Evolutionary conservation across 2,329 filamentous ascomycete species (phyloP).

Genomic region (Botrytis fragariae): DNA sequence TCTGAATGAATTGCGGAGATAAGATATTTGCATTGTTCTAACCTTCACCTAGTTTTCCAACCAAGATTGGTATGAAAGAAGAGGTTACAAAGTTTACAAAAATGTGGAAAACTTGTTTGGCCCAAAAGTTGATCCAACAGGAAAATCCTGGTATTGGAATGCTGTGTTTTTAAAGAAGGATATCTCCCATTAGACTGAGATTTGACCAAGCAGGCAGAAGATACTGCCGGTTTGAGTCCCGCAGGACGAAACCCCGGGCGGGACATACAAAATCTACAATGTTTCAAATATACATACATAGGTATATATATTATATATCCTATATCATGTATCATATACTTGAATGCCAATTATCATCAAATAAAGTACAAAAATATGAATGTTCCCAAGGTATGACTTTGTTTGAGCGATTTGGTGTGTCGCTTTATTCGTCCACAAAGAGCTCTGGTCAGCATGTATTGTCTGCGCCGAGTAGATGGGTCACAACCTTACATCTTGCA

Average conservation of each 20-base stretch:
- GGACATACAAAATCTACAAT: background rate
- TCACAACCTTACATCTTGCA: background rate
- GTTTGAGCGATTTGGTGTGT: background rate
- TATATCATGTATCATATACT: background rate
- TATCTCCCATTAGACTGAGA: constrained; percentile 3
- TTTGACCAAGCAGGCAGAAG: background rate
- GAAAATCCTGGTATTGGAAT: constrained; percentile 26
- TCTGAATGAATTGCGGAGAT: background rate
- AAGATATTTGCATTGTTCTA: background rate
- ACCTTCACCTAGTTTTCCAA: constrained; percentile 27
- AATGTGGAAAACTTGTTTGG: constrained; percentile 21
- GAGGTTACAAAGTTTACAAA: constrained; percentile 30
- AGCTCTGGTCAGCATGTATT: background rate
- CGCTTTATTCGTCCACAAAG: background rate
- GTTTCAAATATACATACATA: background rate
- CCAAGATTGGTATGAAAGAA: constrained; percentile 34
- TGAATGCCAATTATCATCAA: background rate
- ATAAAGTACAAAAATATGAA: background rate
- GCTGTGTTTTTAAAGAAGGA: constrained; percentile 31
- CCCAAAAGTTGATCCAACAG: constrained; percentile 24
- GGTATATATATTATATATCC: background rate
- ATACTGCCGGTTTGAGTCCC: background rate
- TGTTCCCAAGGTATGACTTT: background rate
- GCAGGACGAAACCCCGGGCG: background rate
- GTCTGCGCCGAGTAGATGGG: background rate